Conservation (phyloP, 2,329 filamentous ascomycete species). For the Diaporthe eres region DNA sequence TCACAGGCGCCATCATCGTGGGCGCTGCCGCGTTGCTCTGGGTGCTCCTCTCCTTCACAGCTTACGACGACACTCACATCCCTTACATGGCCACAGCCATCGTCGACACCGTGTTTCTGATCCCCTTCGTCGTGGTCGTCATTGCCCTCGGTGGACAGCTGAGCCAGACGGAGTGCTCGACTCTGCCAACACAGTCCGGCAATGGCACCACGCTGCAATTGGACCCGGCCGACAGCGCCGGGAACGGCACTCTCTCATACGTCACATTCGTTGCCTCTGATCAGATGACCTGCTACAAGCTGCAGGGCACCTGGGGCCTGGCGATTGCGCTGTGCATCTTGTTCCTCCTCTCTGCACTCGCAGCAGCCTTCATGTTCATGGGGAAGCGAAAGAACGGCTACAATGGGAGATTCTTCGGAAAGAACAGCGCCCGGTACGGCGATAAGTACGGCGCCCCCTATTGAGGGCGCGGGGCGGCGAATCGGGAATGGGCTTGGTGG, state of each 20-base stretch:
- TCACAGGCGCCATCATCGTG: slow-evolving; percentile 84
- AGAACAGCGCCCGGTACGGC: slow-evolving; percentile 34
- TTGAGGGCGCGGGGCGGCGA: slow-evolving; percentile 35
- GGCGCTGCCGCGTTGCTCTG: slow-evolving; percentile 85
- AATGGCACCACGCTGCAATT: slow-evolving; percentile 7
- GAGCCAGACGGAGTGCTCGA: slow-evolving; percentile 80
- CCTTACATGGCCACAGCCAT: slow-evolving; percentile 80
- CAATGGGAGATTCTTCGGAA: slow-evolving; percentile 2
- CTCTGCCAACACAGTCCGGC: slow-evolving; percentile 54
- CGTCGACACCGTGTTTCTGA: slow-evolving; percentile 77
- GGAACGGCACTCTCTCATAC: slow-evolving; percentile 55
- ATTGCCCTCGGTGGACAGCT: slow-evolving; percentile 85
- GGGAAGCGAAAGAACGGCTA: slow-evolving; percentile 58
- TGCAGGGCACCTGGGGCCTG: slow-evolving; percentile 90
- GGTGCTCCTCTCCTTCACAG: slow-evolving; percentile 69
- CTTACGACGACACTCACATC: slow-evolving; percentile 72
- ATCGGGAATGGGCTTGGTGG: slow-evolving; percentile 36
- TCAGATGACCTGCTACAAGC: slow-evolving; percentile 80
- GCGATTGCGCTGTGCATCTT: slow-evolving; percentile 83
- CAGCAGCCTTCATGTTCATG: slow-evolving; percentile 73
- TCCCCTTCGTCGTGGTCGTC: slow-evolving; percentile 83
- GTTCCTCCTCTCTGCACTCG: slow-evolving; percentile 74
- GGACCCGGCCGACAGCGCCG: slow-evolving; percentile 54
- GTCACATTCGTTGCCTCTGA: slow-evolving; percentile 65
- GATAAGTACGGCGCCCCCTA: slow-evolving; percentile 28